Evolutionary conservation across 129 eudicot genomes (phyloP), one percentile per base, ranked within the genome.

Genomic region (Calendula officinalis): DNA sequence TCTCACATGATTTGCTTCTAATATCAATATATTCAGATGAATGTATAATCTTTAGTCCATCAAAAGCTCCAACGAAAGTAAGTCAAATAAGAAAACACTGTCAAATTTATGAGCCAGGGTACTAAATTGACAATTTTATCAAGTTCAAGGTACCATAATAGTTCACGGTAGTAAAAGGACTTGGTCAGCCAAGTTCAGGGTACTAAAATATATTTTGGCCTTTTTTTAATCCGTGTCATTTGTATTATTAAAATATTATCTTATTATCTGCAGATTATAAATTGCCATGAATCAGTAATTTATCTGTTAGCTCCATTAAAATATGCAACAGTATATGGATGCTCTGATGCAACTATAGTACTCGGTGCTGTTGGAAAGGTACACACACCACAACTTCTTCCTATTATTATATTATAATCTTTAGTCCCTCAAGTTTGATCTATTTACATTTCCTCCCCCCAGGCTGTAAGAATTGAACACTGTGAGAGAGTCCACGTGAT

Each of bases 401-500:
- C 8, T 10, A 37, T 69, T 17, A 13, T n/a, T 45, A 47, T 44
- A 33, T 55, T 8, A 55, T 53, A 3, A 53, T n/a, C 6, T n/a
- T 9, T 60, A 17, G 16, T 39, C 9, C 15, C 51, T 37, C 17
- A 41, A 17, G 27, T 17, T 36, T 60, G 36, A 17, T 9, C 36
- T 13, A 41, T 22, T 9, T 60, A 17, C 50, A 41, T 63, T 33
- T 16, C 35, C 60, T 33, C 22, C 22, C 2, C n/a, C 34, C 75
- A 75, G 75, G 80, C 75, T 68, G 70, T 75, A 50, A 75, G 75
- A 17, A 60, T 75, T 8, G 80, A 92, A 65, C 99, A 92, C 52
- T 92, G 99, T 73, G 99, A 92, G 75, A 86, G 99, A 75, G 96
- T 92, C 74, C 99, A 92, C 74, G 79, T 92, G 64, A 92, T 92